Percentiles rank a stretch among this genome's conserved stretches.
Conservation (phyloP, 306 rosid species). For the Astragalus membranaceus region DNA sequence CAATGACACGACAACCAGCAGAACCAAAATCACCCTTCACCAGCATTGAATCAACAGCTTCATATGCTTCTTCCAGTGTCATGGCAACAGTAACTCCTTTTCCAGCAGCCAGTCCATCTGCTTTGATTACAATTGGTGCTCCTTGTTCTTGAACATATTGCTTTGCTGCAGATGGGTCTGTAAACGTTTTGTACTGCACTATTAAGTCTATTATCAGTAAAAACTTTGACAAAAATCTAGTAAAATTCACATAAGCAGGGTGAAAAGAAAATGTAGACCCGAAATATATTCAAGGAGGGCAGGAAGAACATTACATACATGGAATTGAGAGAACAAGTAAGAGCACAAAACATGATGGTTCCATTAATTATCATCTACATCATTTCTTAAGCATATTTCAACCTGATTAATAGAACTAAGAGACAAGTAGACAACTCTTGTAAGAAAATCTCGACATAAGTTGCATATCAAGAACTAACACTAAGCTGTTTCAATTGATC, state of each 20-base stretch:
- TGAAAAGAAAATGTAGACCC: background rate
- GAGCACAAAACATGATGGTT: background rate
- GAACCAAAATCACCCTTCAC: constrained; percentile 80
- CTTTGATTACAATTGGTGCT: constrained; percentile 81
- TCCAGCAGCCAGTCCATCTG: constrained; percentile 97
- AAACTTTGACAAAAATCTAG: background rate
- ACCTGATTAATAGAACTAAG: background rate
- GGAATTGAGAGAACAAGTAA: background rate
- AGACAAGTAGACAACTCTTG: background rate
- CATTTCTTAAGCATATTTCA: background rate
- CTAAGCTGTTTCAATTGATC: background rate
- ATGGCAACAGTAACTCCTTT: constrained; percentile 89
- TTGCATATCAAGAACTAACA: background rate
- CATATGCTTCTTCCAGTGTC: constrained; percentile 71
- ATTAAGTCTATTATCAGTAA: constrained; percentile 18
- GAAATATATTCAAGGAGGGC: background rate
- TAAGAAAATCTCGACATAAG: background rate
- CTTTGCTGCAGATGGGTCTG: constrained; percentile 74
- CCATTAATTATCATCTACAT: constrained; percentile 7
- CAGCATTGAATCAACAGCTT: constrained; percentile 93
- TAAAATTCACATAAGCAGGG: background rate
- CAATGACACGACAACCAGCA: constrained; percentile 72
- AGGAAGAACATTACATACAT: background rate
- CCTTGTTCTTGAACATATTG: constrained; percentile 79
- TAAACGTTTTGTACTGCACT: constrained; percentile 77